Evolutionary conservation across 108 stramenopile genomes (phyloP).

Genomic region (Nitzschia sp.): DNA sequence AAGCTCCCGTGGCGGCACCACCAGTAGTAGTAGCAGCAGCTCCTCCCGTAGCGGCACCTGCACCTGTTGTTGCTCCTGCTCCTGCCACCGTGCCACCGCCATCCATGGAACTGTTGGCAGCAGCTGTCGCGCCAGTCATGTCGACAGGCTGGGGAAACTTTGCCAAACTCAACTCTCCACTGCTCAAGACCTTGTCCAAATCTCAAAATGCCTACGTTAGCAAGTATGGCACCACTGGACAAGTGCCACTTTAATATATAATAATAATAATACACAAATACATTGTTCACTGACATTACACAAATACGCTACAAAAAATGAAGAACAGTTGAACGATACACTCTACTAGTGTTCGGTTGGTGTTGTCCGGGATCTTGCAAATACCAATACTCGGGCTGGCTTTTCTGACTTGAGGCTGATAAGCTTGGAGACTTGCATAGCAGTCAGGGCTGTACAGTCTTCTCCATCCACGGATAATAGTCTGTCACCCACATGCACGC

Average conservation of each 20-base stretch:
- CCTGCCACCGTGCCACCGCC: conserved; percentile 40
- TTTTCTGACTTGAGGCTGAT: conserved; percentile 61
- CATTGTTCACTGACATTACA: neutral
- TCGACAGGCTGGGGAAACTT: conserved; percentile 62
- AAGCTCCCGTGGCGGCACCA: conserved; percentile 22
- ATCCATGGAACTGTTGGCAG: conserved; percentile 20
- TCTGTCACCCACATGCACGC: conserved; percentile 73
- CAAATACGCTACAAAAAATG: neutral
- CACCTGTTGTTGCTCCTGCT: conserved; percentile 23
- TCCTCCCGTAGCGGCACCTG: conserved; percentile 25
- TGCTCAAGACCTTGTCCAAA: conserved; percentile 67
- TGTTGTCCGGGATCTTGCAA: conserved; percentile 29
- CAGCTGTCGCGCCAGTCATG: conserved; percentile 39
- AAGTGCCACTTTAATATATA: conserved; percentile 50
- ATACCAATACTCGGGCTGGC: conserved; percentile 46
- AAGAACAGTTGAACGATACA: neutral
- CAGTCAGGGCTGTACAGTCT: conserved; percentile 80
- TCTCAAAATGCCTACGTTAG: conserved; percentile 75
- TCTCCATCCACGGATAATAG: conserved; percentile 81
- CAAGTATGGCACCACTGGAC: conserved; percentile 81
- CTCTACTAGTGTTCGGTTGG: neutral
- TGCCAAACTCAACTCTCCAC: conserved; percentile 62
- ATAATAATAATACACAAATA: neutral
- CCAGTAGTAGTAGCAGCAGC: conserved; percentile 37
- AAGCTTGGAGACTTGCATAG: conserved; percentile 75